Evolutionary conservation across 768 basidiomycete genomes (phyloP).

Genomic region (Plicaturopsis crispa): DNA sequence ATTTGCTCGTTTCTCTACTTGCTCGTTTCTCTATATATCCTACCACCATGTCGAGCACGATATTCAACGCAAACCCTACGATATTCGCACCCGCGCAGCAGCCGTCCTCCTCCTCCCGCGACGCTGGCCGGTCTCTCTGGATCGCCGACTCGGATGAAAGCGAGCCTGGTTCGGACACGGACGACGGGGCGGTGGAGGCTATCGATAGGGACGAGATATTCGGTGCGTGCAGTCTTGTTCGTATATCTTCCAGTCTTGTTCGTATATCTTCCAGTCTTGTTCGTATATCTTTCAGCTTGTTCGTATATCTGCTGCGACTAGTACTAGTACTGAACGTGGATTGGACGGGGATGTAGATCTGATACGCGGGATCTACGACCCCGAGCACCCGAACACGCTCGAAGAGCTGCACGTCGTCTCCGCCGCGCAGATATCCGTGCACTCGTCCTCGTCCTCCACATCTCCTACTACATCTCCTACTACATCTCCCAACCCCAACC

Average conservation of each 20-base stretch:
- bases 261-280: neutral
- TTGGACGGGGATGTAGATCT: too few relatives aligned
- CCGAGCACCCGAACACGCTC: constrained; percentile 89
- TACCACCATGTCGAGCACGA: constrained; percentile 40
- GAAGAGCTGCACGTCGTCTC: constrained; percentile 96
- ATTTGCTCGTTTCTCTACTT: too few relatives aligned
- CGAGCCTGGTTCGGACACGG: constrained; percentile 25
- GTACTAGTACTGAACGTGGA: too few relatives aligned
- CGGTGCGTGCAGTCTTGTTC: constrained; percentile 38
- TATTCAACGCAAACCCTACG: constrained; percentile 89
- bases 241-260: neutral
- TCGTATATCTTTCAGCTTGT: neutral
- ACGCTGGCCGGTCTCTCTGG: constrained; percentile 52
- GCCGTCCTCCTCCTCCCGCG: constrained; percentile 27
- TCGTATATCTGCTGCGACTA: too few relatives aligned
- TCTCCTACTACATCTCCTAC: too few relatives aligned
- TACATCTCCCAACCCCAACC: too few relatives aligned
- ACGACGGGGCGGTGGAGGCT: constrained; percentile 46
- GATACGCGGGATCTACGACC: constrained; percentile 87
- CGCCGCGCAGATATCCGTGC: constrained; percentile 69
- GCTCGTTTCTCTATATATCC: neutral
- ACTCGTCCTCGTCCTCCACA: too few relatives aligned
- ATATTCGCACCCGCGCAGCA: constrained; percentile 59
- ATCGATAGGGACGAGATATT: constrained; percentile 94
- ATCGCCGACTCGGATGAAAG: constrained; percentile 34